phyloP scores from a whole-genome alignment of 177 flowering plant species.

The Vitis hybrid region DNA sequence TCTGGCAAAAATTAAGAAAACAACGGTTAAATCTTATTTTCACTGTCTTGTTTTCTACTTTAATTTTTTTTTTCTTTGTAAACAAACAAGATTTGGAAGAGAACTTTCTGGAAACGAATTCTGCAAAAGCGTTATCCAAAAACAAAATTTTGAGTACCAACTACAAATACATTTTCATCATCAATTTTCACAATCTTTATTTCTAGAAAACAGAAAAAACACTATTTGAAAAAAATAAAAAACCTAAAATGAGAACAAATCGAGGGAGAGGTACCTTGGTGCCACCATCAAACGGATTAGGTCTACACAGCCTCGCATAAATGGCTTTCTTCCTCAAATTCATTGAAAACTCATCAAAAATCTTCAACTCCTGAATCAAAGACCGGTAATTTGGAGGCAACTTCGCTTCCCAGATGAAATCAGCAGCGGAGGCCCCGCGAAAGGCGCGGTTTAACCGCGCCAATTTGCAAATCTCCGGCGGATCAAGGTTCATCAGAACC shows the following conservation, averaged over 20 bases:
- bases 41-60: too few relatives aligned
- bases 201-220: too few relatives aligned
- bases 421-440: conserved; percentile 45
- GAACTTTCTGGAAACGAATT: too few relatives aligned
- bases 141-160: too few relatives aligned
- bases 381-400: conserved; percentile 35
- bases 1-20: too few relatives aligned
- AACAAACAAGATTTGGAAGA: too few relatives aligned
- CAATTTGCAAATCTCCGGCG: conserved; percentile 47
- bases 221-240: neutral
- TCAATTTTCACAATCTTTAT: too few relatives aligned
- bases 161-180: too few relatives aligned
- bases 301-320: conserved; percentile 34
- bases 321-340: conserved; percentile 32
- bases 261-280: conserved; percentile 37
- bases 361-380: conserved; percentile 8
- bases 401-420: conserved; percentile 52
- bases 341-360: conserved; percentile 6
- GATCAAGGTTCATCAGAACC: conserved; percentile 33
- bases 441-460: conserved; percentile 46
- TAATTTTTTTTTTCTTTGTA: too few relatives aligned
- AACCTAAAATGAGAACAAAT: neutral
- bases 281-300: conserved; percentile 41
- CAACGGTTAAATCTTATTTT: too few relatives aligned
- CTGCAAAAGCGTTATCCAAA: too few relatives aligned